Base-by-base conservation (phyloP, 164 flowering plant genomes). In the Echeveria elegans region DNA sequence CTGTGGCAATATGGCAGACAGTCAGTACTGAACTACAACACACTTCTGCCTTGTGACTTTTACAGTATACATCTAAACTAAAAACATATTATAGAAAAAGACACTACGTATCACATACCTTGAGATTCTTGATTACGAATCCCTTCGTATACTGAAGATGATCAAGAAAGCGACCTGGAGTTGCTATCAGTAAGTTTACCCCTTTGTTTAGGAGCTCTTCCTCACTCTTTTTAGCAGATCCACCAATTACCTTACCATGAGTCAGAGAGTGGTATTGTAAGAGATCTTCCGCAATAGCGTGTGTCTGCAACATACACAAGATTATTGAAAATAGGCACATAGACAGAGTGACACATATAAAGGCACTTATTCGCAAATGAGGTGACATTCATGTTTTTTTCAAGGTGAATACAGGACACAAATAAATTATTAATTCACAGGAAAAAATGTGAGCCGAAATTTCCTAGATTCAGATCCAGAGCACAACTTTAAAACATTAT, bases 91-190 rank as follows among this genome's bases (percentile, higher is more conserved):
- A 8, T 3, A 1, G 21, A 21, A 28, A 14, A 11, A 21, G 0
- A 48, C 32, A 18, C 64, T 18, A 1, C 23, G 43, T 29, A 40
- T n/a, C n/a, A n/a, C n/a, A n/a, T 71, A 90, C 98, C 96, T 86
- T 84, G 67, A 95, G 71, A 68, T 88, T 89, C 72, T 87, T 95
- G 65, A 69, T 87, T 34, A 95, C 76, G 69, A 95, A 95, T 0
- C 96, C 89, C 76, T 86, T 91, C 10, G 99, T 91, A 72, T 83
- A 78, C 69, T 88, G 90, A 74, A 94, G 96, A 79, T 94, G 99
- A 66, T 95, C 99, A 70, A 92, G 85, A 77, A 95, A 88, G 53
- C 99, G 88, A 38, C 97, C 99, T 67, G 97, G 97, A 12, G 97
- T 95, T 56, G 85, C 96, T n/a, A 95, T 83, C 65, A 95, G 77